Evolutionary conservation across 2,329 filamentous ascomycete genomes (phyloP), one percentile per base, ranked within the genome.

Genomic region (Zymoseptoria ardabiliae): DNA sequence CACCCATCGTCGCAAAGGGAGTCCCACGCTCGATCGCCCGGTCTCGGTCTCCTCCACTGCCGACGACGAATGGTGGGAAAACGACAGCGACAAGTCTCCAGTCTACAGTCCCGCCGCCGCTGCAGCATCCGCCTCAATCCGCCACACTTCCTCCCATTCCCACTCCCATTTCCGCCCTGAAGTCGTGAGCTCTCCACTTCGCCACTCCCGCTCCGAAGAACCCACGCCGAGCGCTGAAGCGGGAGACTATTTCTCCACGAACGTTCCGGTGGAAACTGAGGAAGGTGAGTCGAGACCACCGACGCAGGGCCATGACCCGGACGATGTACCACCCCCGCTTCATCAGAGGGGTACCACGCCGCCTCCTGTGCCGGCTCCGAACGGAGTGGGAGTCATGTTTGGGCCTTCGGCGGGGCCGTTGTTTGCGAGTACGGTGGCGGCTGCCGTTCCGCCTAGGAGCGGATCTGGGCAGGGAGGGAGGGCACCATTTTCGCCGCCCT

Each of bases 351-450:
- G 61, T 60, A 20, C 54, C 49, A 62, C 64, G 8, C 65, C 67
- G 20, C 61, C 66, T 45, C 55, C 58, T 53, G 57, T 58, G 59
- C 57, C 50, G 23, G 25, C 53, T 51, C 51, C 50, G 35, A 64
- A 65, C 41, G 63, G 65, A 13, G 49, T 67, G 21, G 68, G 70
- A 2, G 64, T 62, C 22, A 68, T 72, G 0, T 81, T 79, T 63
- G 75, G 70, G 5, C 78, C 78, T 2, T 77, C 75, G 2, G 75
- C 75, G 50, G 70, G 72, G 1, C 78, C 78, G 3, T 65, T 79
- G 2, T 80, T 80, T 60, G 78, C 78, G 3, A 76, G 57, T 54
- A 55, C 52, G 25, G 28, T 41, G 35, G 35, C 35, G 35, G 35
- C 35, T 17, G 35, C 53, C 22, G 50, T 21, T 22, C 19, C 49